Evolutionary conservation across 139 green algal species (phyloP).

Genomic region (Picochlorum sp.): DNA sequence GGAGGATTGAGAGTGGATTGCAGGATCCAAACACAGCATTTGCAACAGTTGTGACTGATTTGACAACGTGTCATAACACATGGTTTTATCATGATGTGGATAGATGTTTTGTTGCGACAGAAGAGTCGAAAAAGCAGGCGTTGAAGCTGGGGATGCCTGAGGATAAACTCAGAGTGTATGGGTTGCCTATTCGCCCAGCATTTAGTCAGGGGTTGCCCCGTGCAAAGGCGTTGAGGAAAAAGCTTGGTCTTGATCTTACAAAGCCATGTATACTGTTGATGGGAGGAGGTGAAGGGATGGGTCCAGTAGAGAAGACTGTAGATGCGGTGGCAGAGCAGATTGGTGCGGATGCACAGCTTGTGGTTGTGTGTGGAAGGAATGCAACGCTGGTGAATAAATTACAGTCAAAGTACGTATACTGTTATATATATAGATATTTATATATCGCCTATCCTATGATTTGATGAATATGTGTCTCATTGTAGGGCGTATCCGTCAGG

Average conservation of each 20-base stretch:
- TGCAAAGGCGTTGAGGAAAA: constrained; percentile 35
- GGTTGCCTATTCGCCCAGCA: constrained; percentile 87
- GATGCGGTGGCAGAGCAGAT: constrained; percentile 53
- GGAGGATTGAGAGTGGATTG: constrained; percentile 33
- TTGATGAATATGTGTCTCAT: not conserved
- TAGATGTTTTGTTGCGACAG: constrained; percentile 79
- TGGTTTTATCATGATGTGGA: constrained; percentile 75
- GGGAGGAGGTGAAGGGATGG: constrained; percentile 95
- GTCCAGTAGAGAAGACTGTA: constrained; percentile 79
- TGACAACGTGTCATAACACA: constrained; percentile 96
- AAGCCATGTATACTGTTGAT: constrained; percentile 65
- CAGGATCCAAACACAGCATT: constrained; percentile 64
- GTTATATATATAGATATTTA: too few relatives aligned
- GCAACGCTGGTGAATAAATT: constrained; percentile 62
- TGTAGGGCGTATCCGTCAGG: constrained; percentile 3
- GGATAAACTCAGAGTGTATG: constrained; percentile 52
- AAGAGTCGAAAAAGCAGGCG: constrained; percentile 33
- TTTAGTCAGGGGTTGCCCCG: constrained; percentile 61
- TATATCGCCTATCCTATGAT: too few relatives aligned
- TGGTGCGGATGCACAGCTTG: constrained; percentile 53
- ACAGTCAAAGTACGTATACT: constrained; percentile 1
- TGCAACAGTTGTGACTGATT: constrained; percentile 94
- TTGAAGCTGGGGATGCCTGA: constrained; percentile 38
- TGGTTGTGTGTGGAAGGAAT: constrained; percentile 93
- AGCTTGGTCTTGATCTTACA: constrained; percentile 42